These are phyloP conservation scores for Claviceps capensis DNA, from an alignment of 2,329 filamentous ascomycete species.

Conservation along the genomic window DNA sequence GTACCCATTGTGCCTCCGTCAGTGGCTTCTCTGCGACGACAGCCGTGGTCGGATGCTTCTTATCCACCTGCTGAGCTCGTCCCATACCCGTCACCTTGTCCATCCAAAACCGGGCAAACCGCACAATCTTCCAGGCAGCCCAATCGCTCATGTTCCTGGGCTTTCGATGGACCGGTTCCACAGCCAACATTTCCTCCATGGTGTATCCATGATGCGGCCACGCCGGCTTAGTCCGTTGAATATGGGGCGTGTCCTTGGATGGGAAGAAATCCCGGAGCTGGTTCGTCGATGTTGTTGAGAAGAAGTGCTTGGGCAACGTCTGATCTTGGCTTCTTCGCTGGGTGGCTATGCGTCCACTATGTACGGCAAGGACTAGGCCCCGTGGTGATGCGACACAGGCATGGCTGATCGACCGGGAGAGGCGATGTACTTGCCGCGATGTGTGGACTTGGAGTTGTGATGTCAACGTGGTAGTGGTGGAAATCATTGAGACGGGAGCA, in stretches of 20 bases:
- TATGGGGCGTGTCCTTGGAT: conserved; percentile 43
- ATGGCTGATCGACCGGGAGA: conserved; percentile 7
- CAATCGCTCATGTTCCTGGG: conserved; percentile 63
- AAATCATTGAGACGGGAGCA: conserved; percentile 13
- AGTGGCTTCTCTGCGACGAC: conserved; percentile 43
- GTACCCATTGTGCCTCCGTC: conserved; percentile 72
- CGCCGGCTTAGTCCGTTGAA: conserved; percentile 48
- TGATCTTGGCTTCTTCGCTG: not conserved
- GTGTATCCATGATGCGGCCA: conserved; percentile 66
- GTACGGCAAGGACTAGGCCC: conserved; percentile 2
- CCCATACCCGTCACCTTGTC: conserved; percentile 64
- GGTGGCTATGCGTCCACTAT: conserved; percentile 8
- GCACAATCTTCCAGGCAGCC: conserved; percentile 63
- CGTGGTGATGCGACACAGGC: conserved; percentile 4
- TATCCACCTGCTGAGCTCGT: conserved; percentile 57
- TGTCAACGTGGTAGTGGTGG: conserved; percentile 11
- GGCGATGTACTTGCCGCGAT: conserved; percentile 12
- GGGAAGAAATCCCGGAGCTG: conserved; percentile 50
- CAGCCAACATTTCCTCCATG: conserved; percentile 60
- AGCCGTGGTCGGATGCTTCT: conserved; percentile 40
- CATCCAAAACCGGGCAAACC: conserved; percentile 63
- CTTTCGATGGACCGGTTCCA: conserved; percentile 64
- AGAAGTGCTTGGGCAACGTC: conserved; percentile 28
- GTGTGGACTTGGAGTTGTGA: conserved; percentile 8
- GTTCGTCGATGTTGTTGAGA: conserved; percentile 34